These are phyloP conservation scores for Daphne laureola DNA, from an alignment of 441 rosid species.

Conservation along the genomic window DNA sequence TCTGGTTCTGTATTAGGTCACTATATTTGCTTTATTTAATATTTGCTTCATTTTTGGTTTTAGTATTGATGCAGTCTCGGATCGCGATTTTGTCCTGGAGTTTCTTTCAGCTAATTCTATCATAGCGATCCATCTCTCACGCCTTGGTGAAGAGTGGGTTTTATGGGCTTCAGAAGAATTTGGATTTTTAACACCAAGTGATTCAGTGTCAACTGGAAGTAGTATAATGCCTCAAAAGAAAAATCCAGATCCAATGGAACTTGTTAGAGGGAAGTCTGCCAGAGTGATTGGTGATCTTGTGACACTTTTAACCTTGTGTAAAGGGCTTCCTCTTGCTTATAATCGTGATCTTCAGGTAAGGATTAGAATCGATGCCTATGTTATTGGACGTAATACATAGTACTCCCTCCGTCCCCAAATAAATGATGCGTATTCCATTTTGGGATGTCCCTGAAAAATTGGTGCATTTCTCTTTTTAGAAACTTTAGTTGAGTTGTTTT, in stretches of 20 bases:
- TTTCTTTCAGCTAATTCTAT: conserved; percentile 71
- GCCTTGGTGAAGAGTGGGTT: conserved; percentile 97
- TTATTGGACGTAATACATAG: no score
- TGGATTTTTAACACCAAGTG: conserved; percentile 81
- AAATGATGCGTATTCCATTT: no score
- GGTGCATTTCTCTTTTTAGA: no score
- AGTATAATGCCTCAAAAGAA: conserved; percentile 99
- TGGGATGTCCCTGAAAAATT: no score
- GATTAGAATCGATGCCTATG: not conserved
- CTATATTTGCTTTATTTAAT: conserved; percentile 6
- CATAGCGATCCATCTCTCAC: conserved; percentile 77
- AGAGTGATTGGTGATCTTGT: conserved; percentile 78
- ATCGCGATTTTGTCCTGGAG: conserved; percentile 84
- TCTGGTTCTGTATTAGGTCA: not conserved
- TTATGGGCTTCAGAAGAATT: conserved; percentile 98
- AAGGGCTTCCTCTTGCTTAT: conserved; percentile 95
- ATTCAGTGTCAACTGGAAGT: conserved; percentile 89
- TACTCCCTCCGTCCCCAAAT: no score
- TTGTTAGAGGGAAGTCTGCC: conserved; percentile 90
- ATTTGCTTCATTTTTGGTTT: conserved; percentile 21
- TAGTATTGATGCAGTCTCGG: conserved; percentile 95
- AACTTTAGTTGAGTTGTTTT: no score
- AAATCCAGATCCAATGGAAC: conserved; percentile 99
- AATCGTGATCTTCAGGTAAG: conserved; percentile 86
- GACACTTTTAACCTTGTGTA: conserved; percentile 81